Evolutionary conservation across 495 filamentous ascomycete genomes (phyloP), one percentile per base, ranked within the genome.

Genomic region (Niebla homalea): DNA sequence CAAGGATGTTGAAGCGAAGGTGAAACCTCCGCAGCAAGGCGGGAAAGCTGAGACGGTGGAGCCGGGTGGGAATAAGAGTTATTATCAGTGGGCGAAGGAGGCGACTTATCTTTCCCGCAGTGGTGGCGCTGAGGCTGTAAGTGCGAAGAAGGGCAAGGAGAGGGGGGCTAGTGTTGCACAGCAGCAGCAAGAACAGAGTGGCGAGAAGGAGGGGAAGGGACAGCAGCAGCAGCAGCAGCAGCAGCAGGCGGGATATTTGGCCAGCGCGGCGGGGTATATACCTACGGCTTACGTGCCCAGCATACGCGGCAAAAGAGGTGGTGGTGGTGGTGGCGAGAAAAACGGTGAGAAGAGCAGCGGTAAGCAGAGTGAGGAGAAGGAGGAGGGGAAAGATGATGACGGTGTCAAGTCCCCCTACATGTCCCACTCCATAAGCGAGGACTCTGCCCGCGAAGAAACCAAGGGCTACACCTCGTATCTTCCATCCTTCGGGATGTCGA

Each of bases 181-280:
- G 29, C 25, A 4, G 5, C 18, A 50, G 23, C 18, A 36, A 19
- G 46, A 44, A 18, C 37, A 50, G 41, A 44, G 29, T 0, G 48
- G 49, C 0, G 32, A 54, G 42, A 5, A 25, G 20, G 20, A 45
- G 42, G 5, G 4, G 14, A 35, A 46, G 29, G 29, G 18, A 18
- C 26, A 40, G 20, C 32, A 7, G 14, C 38, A 54, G 26, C 39
- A 45, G 38, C 35, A 36, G n/a, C 23, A 43, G 16, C n/a, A 18
- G 2, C n/a, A 23, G 15, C 42, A 45, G 21, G 42, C 23, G 36
- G 45, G 45, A 3, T 57, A 57, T 32, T 25, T 57, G 8, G 29
- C 55, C 0, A 57, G 46, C 12, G 55, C 55, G 41, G 55, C 55
- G 23, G 55, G 55, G 18, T 57, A 57, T 11, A 57, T 57, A 15